Conservation (phyloP, 805 yeast species). For the Suhomyces canberraensis region DNA sequence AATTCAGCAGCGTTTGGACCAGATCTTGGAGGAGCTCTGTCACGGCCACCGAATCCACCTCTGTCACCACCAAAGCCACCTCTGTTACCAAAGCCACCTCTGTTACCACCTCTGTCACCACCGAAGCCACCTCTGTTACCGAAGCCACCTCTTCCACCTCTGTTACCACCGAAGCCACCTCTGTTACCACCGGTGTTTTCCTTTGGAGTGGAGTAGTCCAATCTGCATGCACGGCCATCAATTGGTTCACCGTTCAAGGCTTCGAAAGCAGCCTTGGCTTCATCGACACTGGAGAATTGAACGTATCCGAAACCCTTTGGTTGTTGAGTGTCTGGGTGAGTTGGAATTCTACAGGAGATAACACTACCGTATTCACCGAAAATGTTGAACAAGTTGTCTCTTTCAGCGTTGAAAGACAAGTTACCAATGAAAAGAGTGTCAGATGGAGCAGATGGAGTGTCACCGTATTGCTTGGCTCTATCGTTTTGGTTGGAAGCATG, state of each 20-base stretch:
- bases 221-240: constrained; percentile 90
- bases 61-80: constrained; percentile 30
- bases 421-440: constrained; percentile 96
- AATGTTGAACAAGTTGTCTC: constrained; percentile 69
- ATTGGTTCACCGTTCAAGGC: constrained; percentile 86
- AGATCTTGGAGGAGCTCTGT: constrained; percentile 30
- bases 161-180: constrained; percentile 22
- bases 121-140: constrained; percentile 43
- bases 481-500: constrained; percentile 55
- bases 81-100: constrained; percentile 32
- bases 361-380: constrained; percentile 81
- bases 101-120: constrained; percentile 35
- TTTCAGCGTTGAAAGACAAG: constrained; percentile 84
- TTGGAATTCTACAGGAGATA: constrained; percentile 89
- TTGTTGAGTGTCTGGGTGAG: constrained; percentile 98
- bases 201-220: constrained; percentile 92
- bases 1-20: constrained; percentile 50
- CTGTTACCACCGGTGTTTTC: constrained; percentile 36
- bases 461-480: constrained; percentile 90
- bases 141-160: constrained; percentile 23
- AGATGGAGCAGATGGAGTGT: constrained; percentile 85
- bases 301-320: constrained; percentile 99
- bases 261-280: constrained; percentile 84
- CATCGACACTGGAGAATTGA: constrained; percentile 82
- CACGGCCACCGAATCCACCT: constrained; percentile 22